These are phyloP conservation scores for Septoria petroselini DNA, from an alignment of 2,329 filamentous ascomycete species.

Conservation along the genomic window DNA sequence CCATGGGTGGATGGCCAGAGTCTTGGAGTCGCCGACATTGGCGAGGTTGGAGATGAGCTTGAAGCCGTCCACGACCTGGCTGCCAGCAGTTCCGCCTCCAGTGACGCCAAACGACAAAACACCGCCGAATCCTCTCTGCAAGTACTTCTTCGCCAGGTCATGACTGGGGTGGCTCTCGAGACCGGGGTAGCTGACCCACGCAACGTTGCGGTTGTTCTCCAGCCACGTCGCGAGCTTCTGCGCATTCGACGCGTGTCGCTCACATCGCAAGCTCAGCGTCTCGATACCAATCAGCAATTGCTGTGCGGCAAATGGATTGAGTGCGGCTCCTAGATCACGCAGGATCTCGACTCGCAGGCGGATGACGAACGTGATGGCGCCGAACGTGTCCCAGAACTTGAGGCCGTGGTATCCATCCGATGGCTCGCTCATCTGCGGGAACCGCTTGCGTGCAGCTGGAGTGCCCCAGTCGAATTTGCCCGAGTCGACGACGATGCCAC, in stretches of 20 bases:
- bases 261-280: conserved; percentile 80
- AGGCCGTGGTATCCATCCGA: conserved; percentile 87
- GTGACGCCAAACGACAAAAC: conserved; percentile 93
- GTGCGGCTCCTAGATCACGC: conserved; percentile 74
- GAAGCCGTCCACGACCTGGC: conserved; percentile 87
- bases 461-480: conserved; percentile 94
- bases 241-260: conserved; percentile 83
- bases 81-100: conserved; percentile 78
- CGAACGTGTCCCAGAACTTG: conserved; percentile 93
- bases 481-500: conserved; percentile 78
- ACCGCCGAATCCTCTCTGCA: conserved; percentile 79
- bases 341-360: conserved; percentile 85
- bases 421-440: conserved; percentile 90
- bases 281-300: conserved; percentile 86
- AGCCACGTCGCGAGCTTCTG: conserved; percentile 77
- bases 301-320: conserved; percentile 91
- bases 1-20: conserved; percentile 91
- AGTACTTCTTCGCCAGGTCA: conserved; percentile 78
- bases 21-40: conserved; percentile 95
- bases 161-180: conserved; percentile 79
- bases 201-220: conserved; percentile 75
- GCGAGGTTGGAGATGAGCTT: conserved; percentile 94
- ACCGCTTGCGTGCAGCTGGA: conserved; percentile 61
- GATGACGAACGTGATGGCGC: conserved; percentile 75
- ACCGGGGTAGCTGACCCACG: conserved; percentile 93